Percentiles rank a stretch among this genome's conserved stretches.
phyloP scores from a whole-genome alignment of 176 grass and related monocot species.

The Zea luxurians region DNA sequence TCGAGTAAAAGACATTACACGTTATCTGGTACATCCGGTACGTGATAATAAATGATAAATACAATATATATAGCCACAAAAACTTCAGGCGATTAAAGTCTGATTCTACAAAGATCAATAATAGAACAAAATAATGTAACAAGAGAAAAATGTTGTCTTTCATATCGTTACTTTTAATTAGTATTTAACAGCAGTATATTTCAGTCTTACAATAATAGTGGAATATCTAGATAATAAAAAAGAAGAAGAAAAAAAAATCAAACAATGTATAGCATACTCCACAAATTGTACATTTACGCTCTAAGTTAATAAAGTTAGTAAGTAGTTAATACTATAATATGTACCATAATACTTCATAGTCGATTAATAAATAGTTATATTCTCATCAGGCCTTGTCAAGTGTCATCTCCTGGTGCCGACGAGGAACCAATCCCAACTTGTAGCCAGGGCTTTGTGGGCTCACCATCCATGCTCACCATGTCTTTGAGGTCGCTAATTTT shows the following conservation, averaged over 20 bases:
- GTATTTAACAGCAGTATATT: not conserved
- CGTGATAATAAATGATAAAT: too few relatives aligned
- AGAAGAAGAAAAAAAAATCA: not conserved
- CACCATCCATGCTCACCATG: slow-evolving; percentile 53
- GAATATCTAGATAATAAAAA: not conserved
- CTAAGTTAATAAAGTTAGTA: slow-evolving; percentile 10
- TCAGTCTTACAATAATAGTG: not conserved
- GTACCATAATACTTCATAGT: not conserved
- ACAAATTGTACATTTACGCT: not conserved
- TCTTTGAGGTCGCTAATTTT: slow-evolving; percentile 68
- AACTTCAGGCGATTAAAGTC: too few relatives aligned
- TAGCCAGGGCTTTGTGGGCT: slow-evolving; percentile 58
- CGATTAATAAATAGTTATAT: not conserved
- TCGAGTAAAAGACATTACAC: too few relatives aligned
- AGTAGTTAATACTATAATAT: slow-evolving; percentile 7
- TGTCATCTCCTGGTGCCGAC: slow-evolving; percentile 39
- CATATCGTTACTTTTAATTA: not conserved
- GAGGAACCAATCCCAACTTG: slow-evolving; percentile 77
- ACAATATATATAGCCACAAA: too few relatives aligned
- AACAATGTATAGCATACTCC: not conserved
- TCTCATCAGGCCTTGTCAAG: slow-evolving; percentile 15
- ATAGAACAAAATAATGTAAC: too few relatives aligned
- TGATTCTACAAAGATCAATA: too few relatives aligned
- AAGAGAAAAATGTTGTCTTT: not conserved
- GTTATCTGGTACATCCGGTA: too few relatives aligned